Conservation (phyloP, 257 asterid genomes). For the Scutellaria baicalensis region DNA sequence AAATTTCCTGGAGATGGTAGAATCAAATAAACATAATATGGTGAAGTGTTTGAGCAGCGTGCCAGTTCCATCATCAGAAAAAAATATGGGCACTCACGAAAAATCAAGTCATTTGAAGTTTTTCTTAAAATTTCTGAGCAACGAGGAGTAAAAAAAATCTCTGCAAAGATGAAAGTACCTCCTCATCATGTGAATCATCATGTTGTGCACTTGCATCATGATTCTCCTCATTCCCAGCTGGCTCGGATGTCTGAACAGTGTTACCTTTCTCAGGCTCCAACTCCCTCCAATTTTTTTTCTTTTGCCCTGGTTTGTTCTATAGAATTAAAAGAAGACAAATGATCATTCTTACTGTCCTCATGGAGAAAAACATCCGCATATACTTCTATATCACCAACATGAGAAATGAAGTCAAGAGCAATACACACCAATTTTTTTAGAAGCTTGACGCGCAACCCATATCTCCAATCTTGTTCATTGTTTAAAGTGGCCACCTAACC, state of each 20-base stretch:
- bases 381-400: background rate
- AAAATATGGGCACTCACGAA: too few relatives aligned
- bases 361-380: background rate
- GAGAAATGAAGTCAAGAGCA: background rate
- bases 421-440: constrained; percentile 58
- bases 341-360: background rate
- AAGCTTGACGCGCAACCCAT: constrained; percentile 92
- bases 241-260: constrained; percentile 36
- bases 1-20: too few relatives aligned
- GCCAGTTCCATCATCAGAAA: too few relatives aligned
- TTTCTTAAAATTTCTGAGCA: too few relatives aligned
- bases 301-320: constrained; percentile 60
- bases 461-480: constrained; percentile 97
- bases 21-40: too few relatives aligned
- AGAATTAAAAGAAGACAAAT: constrained; percentile 5
- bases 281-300: constrained; percentile 66
- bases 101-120: too few relatives aligned
- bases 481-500: constrained; percentile 66
- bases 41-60: too few relatives aligned
- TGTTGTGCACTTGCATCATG: constrained; percentile 48
- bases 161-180: constrained; percentile 37
- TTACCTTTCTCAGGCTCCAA: constrained; percentile 50
- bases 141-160: background rate
- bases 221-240: constrained; percentile 52
- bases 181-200: constrained; percentile 71